These are phyloP conservation scores for Cladobotryum protrusum DNA, from an alignment of 2,329 filamentous ascomycete genomes.

Conservation along the genomic window DNA sequence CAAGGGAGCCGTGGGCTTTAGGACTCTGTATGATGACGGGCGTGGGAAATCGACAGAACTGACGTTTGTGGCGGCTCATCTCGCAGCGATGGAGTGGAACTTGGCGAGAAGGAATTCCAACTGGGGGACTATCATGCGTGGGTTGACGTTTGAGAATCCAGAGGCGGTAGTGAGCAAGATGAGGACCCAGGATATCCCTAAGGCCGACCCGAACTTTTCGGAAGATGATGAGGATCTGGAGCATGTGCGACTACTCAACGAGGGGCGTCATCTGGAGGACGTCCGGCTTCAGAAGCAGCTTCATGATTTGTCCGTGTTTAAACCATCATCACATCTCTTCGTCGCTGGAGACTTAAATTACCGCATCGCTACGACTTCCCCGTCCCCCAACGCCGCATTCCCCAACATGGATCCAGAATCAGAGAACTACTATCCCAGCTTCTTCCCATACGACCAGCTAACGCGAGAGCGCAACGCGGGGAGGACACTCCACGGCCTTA, in stretches of 20 bases:
- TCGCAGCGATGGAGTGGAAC: constrained; percentile 81
- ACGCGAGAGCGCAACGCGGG: constrained; percentile 61
- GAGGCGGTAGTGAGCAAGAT: constrained; percentile 30
- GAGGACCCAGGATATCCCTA: constrained; percentile 11
- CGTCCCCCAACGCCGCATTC: constrained; percentile 55
- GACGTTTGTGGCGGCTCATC: constrained; percentile 82
- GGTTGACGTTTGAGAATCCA: constrained; percentile 66
- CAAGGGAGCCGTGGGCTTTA: constrained; percentile 82
- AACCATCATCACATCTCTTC: constrained; percentile 70
- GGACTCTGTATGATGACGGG: constrained; percentile 51
- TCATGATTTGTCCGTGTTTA: constrained; percentile 63
- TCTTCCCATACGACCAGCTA: constrained; percentile 74
- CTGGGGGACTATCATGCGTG: constrained; percentile 77
- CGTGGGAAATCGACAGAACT: constrained; percentile 49
- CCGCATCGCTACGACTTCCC: constrained; percentile 65
- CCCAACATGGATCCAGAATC: constrained; percentile 53
- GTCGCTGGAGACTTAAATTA: constrained; percentile 94
- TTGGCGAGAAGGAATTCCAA: constrained; percentile 73
- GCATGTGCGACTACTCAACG: constrained; percentile 27
- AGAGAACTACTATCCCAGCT: constrained; percentile 55
- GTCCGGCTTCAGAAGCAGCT: constrained; percentile 37
- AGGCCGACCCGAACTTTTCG: constrained; percentile 6
- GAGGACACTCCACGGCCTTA: constrained; percentile 69
- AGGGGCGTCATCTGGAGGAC: constrained; percentile 30
- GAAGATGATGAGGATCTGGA: constrained; percentile 21